Conservation (phyloP, 108 stramenopile species). For the Ochromonas danica region DNA sequence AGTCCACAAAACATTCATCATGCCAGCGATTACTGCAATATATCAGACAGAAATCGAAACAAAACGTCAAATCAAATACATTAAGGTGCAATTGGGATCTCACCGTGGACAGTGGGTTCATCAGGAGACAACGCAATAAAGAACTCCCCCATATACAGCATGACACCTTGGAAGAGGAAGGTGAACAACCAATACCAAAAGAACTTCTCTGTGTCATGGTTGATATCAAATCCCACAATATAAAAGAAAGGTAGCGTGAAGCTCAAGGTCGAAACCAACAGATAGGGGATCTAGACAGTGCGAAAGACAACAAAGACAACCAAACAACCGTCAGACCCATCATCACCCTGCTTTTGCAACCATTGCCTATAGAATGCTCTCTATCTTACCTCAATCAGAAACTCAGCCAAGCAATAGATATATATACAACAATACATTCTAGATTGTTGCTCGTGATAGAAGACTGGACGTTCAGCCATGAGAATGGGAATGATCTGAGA, state of each 20-base stretch:
- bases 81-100: too few species aligned
- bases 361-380: too few species aligned
- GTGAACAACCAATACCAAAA: constrained; percentile 45
- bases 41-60: not conserved
- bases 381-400: constrained; percentile 7
- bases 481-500: too few species aligned
- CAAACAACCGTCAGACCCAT: too few species aligned
- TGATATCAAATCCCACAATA: too few species aligned
- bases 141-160: not conserved
- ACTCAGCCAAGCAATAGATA: not conserved
- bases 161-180: not conserved
- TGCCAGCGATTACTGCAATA: not conserved
- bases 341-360: too few species aligned
- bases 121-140: not conserved
- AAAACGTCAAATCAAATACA: too few species aligned
- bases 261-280: not conserved
- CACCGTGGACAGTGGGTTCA: not conserved
- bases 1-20: too few species aligned
- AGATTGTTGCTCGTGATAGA: too few species aligned
- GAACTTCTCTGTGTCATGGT: constrained; percentile 43
- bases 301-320: too few species aligned
- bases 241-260: constrained; percentile 36
- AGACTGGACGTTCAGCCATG: too few species aligned
- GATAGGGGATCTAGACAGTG: not conserved
- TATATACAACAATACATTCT: too few species aligned